Base-by-base conservation (phyloP, 2,329 filamentous ascomycete genomes). In the Calonectria pauciramosa region DNA sequence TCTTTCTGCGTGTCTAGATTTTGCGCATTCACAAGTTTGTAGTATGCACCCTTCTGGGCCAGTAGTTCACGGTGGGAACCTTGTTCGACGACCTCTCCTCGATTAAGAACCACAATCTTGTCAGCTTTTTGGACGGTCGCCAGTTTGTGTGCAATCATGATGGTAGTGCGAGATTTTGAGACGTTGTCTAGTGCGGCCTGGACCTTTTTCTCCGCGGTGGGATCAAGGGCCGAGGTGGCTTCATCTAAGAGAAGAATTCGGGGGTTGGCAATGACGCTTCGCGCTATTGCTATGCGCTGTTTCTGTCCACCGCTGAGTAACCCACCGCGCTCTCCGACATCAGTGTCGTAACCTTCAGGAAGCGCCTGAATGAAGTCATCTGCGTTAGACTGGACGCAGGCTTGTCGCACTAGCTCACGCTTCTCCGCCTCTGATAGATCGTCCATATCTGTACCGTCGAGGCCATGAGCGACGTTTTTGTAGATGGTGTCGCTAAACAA, bases 181-280 rank as follows among this genome's bases (percentile, higher is more conserved):
- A 91, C 86, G 20, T 85, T 85, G 60, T 89, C 87, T 3, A 92
- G 85, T 0, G 90, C 90, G 28, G 86, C 82, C 75, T 92, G 90
- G 0, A 92, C 90, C 13, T 89, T 85, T 1, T 84, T 82, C 52
- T 88, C 86, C 0, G 86, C 82, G 16, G 86, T 82, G 1, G 83
- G 82, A 64, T 86, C 85, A 30, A 88, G 80, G 0, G 91, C 90
- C 54, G 88, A 90, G 0, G 93, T 94, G 0, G 92, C 92, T 82
- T 94, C 93, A 74, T 94, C 93, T 1, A 94, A 83, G 16, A 94
- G 88, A 0, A 94, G 86, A 38, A 94, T 90, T 56, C 83, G 84
- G 1, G 86, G 86, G 38, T 85, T 77, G 3, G 82, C 83, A 20
- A 88, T 81, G 54, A 88, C 83, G 59, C 83, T 84, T 47, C 76